Conservation (phyloP, 2,329 filamentous ascomycete genomes). For the Talaromyces sp. region DNA sequence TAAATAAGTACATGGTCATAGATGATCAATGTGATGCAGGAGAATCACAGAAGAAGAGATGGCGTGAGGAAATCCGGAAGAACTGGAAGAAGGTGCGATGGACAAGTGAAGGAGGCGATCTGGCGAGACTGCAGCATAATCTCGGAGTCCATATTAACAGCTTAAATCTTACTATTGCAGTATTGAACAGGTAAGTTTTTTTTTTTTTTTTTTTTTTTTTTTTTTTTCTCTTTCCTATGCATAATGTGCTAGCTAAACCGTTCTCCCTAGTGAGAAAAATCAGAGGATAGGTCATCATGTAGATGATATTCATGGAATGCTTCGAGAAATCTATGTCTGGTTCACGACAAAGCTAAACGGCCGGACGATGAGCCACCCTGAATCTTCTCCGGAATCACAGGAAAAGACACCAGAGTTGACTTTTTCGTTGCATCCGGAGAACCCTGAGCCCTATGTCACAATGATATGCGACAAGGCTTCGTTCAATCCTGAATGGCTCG, state of each 20-base stretch:
- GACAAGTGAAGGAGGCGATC: conserved; percentile 2
- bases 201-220: neutral
- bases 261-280: neutral
- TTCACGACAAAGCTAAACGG: neutral
- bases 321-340: neutral
- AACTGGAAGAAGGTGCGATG: conserved; percentile 2
- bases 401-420: neutral
- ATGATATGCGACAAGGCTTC: too few species aligned
- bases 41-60: neutral
- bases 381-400: neutral
- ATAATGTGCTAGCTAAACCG: neutral
- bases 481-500: neutral
- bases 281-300: neutral
- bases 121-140: conserved; percentile 2
- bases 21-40: neutral
- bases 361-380: neutral
- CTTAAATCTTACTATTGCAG: conserved; percentile 1
- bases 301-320: neutral
- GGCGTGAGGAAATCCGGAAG: neutral
- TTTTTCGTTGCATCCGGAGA: neutral
- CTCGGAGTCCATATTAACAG: conserved; percentile 1
- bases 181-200: neutral
- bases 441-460: too few species aligned
- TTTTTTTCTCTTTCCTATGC: neutral
- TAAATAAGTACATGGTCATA: conserved; percentile 1